Evolutionary conservation across 768 basidiomycete species (phyloP), one percentile per base, ranked within the genome.

Genomic region (Phanerochaete sordida): DNA sequence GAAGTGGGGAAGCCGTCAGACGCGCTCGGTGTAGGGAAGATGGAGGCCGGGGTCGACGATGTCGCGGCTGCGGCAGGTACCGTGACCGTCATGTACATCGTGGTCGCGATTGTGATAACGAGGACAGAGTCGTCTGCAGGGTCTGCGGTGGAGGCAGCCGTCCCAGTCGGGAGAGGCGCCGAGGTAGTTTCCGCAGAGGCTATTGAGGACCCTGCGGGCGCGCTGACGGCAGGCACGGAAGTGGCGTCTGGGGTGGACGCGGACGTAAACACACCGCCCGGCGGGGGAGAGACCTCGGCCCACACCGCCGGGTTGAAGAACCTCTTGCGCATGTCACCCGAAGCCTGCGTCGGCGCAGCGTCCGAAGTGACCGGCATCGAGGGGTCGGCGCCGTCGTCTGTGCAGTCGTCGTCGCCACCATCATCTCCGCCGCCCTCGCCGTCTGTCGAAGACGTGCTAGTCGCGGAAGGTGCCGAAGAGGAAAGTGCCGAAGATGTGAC

Each of bases 21-120:
- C 19, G 44, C 31, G 30, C 28, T 24, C 30, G 30, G 23, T 8
- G 21, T 53, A 33, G 51, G n/a, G n/a, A n/a, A 3, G 31, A 23
- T 13, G 21, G 13, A 6, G 4, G 39, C 4, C 19, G 39, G 19
- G 8, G 23, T 33, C 5, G 47, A 12, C 15, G 50, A 21, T 12
- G 58, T 53, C 13, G 31, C 30, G n/a, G 54, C 47, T 1, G 62
- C 50, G 5, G 47, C 33, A 9, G 33, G 35, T 2, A 54, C 53
- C 16, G 60, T 56, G n/a, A 62, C 59, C 6, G 62, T 58, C 1
- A 60, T 57, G 45, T 46, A 44, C 26, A 57, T 16, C 11, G 56
- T 62, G 11, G 49, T 47, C 45, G 47, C 44, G 24, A 58, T 56
- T 15, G 62, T 62, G 16, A 64, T 58, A 9, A 54, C 63, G 30